Conservation (phyloP, 2,329 filamentous ascomycete species). For the Penicillium sp. region DNA sequence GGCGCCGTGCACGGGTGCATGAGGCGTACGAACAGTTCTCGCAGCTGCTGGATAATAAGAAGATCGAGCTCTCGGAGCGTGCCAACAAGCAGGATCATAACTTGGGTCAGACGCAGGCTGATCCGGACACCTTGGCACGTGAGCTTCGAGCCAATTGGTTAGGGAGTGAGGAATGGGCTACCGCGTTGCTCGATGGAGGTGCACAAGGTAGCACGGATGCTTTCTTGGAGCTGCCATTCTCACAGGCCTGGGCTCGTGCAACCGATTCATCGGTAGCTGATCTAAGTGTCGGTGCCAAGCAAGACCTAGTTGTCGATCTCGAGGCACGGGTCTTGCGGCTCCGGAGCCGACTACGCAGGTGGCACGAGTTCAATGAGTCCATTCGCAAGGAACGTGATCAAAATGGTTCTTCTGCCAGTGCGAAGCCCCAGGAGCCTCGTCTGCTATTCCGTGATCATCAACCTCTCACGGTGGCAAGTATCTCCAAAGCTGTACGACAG, state of each 20-base stretch:
- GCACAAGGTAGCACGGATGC: slow-evolving; percentile 57
- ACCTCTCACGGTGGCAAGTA: slow-evolving; percentile 38
- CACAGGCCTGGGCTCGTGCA: slow-evolving; percentile 69
- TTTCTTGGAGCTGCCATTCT: slow-evolving; percentile 67
- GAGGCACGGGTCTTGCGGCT: slow-evolving; percentile 68
- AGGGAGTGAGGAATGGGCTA: slow-evolving; percentile 72
- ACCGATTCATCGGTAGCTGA: slow-evolving; percentile 56
- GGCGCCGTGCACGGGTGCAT: slow-evolving; percentile 60
- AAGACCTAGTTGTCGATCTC: slow-evolving; percentile 63
- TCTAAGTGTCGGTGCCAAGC: slow-evolving; percentile 27
- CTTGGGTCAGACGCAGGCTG: slow-evolving; percentile 33
- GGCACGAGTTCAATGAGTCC: slow-evolving; percentile 65
- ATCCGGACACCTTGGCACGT: slow-evolving; percentile 36
- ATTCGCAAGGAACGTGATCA: slow-evolving; percentile 21
- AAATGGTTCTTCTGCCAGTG: neutral
- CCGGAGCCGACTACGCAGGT: slow-evolving; percentile 66
- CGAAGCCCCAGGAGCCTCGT: slow-evolving; percentile 12
- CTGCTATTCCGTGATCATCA: slow-evolving; percentile 40
- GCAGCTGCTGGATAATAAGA: slow-evolving; percentile 64
- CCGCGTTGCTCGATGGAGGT: slow-evolving; percentile 69
- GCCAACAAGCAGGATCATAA: slow-evolving; percentile 27
- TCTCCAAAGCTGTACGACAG: slow-evolving; percentile 35
- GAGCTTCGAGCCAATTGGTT: slow-evolving; percentile 73
- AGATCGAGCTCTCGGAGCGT: slow-evolving; percentile 51
- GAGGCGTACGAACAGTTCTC: slow-evolving; percentile 64